A percentile compares a stretch with the other conserved stretches of the same genome.
phyloP scores from a whole-genome alignment of 345 rosid species.

The Eucalyptus victrix region DNA sequence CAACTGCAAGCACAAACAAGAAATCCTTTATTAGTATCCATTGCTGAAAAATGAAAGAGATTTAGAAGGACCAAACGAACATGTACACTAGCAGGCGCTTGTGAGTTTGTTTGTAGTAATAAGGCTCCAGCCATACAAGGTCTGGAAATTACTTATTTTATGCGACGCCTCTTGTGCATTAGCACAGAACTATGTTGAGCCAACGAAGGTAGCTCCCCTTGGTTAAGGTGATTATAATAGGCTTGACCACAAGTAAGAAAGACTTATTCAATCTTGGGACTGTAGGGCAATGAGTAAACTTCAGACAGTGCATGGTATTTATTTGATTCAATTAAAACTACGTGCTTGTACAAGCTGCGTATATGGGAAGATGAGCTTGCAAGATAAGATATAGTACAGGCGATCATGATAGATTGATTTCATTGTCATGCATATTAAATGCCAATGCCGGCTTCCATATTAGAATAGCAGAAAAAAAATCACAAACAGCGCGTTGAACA shows the following conservation, averaged over 20 bases:
- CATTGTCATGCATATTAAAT: neutral
- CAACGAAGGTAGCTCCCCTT: neutral
- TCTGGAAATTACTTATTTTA: neutral
- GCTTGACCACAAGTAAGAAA: neutral
- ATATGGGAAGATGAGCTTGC: neutral
- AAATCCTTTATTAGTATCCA: neutral
- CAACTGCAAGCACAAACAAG: slow-evolving; percentile 18
- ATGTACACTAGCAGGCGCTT: neutral
- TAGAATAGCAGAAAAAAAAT: neutral
- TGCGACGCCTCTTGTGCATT: neutral
- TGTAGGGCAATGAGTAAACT: neutral
- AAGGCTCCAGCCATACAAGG: neutral
- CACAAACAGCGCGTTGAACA: neutral
- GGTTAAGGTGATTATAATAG: neutral
- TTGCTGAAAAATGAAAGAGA: neutral
- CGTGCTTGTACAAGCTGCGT: neutral
- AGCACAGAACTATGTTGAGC: neutral
- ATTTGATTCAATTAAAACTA: neutral
- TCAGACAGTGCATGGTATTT: neutral
- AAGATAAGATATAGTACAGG: neutral
- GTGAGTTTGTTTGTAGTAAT: neutral
- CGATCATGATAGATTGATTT: neutral
- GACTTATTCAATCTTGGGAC: neutral
- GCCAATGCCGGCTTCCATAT: neutral
- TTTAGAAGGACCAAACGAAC: neutral